A percentile compares a stretch with the other conserved stretches of the same genome.
These are phyloP conservation scores for Ascochyta pisi DNA, from an alignment of 2,329 filamentous ascomycete species.

Conservation along the genomic window DNA sequence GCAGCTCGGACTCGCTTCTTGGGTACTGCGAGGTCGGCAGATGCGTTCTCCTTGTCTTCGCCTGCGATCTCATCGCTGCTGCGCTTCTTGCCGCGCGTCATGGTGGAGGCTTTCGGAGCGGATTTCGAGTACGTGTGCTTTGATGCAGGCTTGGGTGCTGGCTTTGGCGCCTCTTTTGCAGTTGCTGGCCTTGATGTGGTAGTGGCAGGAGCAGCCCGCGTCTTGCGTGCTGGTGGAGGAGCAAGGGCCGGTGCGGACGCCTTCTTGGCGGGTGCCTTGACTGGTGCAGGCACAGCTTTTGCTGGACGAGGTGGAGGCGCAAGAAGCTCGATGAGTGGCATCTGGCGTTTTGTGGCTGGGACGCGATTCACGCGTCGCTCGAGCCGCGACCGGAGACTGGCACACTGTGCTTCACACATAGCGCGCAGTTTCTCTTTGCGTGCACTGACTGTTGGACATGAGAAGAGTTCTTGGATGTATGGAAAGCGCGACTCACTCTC, in stretches of 20 bases:
- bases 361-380: slow-evolving; percentile 95
- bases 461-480: slow-evolving; percentile 21
- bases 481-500: slow-evolving; percentile 31
- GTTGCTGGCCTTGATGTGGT: slow-evolving; percentile 20
- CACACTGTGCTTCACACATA: slow-evolving; percentile 87
- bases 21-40: slow-evolving; percentile 25
- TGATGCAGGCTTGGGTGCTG: slow-evolving; percentile 13
- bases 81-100: slow-evolving; percentile 33
- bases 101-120: slow-evolving; percentile 4
- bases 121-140: slow-evolving; percentile 23
- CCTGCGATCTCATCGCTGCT: slow-evolving; percentile 35
- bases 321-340: slow-evolving; percentile 82
- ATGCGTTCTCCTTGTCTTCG: slow-evolving; percentile 40
- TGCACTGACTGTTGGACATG: slow-evolving; percentile 73
- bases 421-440: slow-evolving; percentile 85
- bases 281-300: slow-evolving; percentile 15
- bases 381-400: slow-evolving; percentile 82
- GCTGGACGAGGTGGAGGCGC: slow-evolving; percentile 37
- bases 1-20: slow-evolving; percentile 30
- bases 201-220: slow-evolving; percentile 12
- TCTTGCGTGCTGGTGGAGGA: slow-evolving; percentile 5
- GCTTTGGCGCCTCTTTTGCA: slow-evolving; percentile 12
- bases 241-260: not conserved
- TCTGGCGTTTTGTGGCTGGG: slow-evolving; percentile 76
- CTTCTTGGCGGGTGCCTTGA: slow-evolving; percentile 25